A percentile compares a stretch with the other conserved stretches of the same genome.
Evolutionary conservation across 1,139 yeast genomes (phyloP).

Genomic region (Suhomyces kunorum): DNA sequence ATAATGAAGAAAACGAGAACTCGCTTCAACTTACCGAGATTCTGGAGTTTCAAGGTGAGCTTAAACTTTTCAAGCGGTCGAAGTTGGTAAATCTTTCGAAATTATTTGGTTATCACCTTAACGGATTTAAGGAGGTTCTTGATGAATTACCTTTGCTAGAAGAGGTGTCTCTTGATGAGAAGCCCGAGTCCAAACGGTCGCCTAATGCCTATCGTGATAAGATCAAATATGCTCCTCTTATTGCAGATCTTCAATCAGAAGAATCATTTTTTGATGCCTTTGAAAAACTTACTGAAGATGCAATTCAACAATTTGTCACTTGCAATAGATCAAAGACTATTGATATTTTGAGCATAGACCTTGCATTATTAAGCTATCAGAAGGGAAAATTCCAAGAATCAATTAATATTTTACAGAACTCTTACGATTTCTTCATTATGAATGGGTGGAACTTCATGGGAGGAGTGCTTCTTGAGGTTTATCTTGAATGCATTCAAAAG

Average conservation of each 20-base stretch:
- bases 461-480: constrained; percentile 60
- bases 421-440: constrained; percentile 64
- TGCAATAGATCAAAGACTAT: constrained; percentile 62
- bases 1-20: constrained; percentile 16
- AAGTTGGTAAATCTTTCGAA: constrained; percentile 41
- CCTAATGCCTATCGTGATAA: neutral
- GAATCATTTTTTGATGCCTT: constrained; percentile 25
- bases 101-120: constrained; percentile 34
- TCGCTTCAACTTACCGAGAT: constrained; percentile 30
- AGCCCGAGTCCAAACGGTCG: constrained; percentile 1
- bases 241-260: constrained; percentile 18
- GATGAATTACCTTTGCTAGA: constrained; percentile 29
- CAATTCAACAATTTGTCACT: constrained; percentile 48
- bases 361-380: constrained; percentile 70
- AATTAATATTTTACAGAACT: constrained; percentile 59
- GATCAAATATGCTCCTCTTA: constrained; percentile 20
- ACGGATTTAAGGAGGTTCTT: constrained; percentile 35
- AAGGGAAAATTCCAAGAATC: constrained; percentile 60
- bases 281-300: constrained; percentile 42
- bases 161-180: constrained; percentile 24
- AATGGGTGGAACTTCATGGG: constrained; percentile 81
- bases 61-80: constrained; percentile 47
- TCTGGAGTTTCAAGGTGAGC: constrained; percentile 48
- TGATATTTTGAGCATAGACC: constrained; percentile 76
- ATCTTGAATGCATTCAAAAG: constrained; percentile 66